These are phyloP conservation scores for Umbelopsis ramanniana DNA, from an alignment of 192 early-diverging fungal species.

Conservation along the genomic window DNA sequence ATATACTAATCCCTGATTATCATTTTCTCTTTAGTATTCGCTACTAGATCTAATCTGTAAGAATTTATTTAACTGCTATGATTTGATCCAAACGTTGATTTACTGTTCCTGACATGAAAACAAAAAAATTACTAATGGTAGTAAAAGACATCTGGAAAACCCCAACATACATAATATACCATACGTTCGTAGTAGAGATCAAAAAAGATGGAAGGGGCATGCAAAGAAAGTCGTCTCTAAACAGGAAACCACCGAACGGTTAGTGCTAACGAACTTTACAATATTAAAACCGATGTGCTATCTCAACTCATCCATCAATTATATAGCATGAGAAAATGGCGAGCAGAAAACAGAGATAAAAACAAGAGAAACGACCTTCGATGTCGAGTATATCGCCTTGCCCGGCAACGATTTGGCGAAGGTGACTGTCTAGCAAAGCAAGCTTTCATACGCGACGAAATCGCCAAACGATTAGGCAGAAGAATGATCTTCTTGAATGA, in stretches of 20 bases:
- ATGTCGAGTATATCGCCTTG: conserved; percentile 73
- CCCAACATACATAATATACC: conserved; percentile 59
- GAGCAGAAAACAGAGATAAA: conserved; percentile 55
- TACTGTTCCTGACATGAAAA: conserved; percentile 3
- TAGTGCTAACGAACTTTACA: background rate
- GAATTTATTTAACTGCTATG: background rate
- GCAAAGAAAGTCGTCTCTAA: conserved; percentile 57
- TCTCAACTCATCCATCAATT: background rate
- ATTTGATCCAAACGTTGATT: background rate
- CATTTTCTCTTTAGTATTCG: conserved; percentile 32
- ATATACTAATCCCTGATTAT: conserved; percentile 12
- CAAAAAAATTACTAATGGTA: background rate
- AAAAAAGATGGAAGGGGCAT: conserved; percentile 58
- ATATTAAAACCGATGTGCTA: background rate
- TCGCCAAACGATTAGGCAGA: conserved; percentile 48
- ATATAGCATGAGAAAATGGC: conserved; percentile 54
- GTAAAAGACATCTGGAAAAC: conserved; percentile 56
- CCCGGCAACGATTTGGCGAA: conserved; percentile 63
- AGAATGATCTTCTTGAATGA: conserved; percentile 24
- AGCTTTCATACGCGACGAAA: conserved; percentile 69
- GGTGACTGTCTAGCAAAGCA: conserved; percentile 62
- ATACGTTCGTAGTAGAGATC: conserved; percentile 53
- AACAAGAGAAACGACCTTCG: conserved; percentile 71
- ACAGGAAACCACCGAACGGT: conserved; percentile 53
- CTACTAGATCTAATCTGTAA: conserved; percentile 44